Percentiles rank a stretch among this genome's conserved stretches.
Evolutionary conservation across 345 rosid genomes (phyloP).

Genomic region (Eucalyptus sp.): DNA sequence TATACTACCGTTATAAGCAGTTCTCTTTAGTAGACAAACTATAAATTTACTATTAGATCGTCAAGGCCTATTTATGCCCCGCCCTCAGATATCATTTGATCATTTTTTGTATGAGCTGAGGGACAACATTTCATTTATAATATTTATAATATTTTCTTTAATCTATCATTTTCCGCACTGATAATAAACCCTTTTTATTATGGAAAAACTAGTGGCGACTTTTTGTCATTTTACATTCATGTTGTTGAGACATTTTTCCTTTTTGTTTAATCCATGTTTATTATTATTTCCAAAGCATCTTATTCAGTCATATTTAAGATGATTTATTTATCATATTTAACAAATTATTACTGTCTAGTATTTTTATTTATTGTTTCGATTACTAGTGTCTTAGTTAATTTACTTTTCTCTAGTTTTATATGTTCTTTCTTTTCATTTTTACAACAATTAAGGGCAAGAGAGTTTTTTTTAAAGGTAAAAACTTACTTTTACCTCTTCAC

Average conservation of each 20-base stretch:
- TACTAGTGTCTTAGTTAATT: background rate
- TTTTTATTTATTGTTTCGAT: background rate
- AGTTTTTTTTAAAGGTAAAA: background rate
- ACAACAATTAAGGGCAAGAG: background rate
- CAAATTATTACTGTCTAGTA: background rate
- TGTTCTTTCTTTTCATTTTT: background rate
- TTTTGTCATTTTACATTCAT: background rate
- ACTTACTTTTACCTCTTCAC: background rate
- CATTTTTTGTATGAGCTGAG: background rate
- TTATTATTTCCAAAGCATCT: background rate
- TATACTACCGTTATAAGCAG: background rate
- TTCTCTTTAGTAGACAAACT: background rate
- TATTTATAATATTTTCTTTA: background rate
- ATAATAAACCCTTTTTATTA: background rate
- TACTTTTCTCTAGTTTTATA: background rate
- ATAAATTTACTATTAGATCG: background rate
- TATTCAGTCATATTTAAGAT: background rate
- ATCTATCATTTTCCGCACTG: background rate
- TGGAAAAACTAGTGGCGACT: background rate
- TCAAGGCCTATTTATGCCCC: background rate
- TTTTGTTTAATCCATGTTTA: background rate
- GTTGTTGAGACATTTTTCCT: background rate
- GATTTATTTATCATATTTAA: background rate
- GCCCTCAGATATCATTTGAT: background rate
- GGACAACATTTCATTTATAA: background rate